Percentiles rank a stretch among this genome's conserved stretches.
phyloP scores from a whole-genome alignment of 495 filamentous ascomycete species.

The Penicillium egyptiacum region DNA sequence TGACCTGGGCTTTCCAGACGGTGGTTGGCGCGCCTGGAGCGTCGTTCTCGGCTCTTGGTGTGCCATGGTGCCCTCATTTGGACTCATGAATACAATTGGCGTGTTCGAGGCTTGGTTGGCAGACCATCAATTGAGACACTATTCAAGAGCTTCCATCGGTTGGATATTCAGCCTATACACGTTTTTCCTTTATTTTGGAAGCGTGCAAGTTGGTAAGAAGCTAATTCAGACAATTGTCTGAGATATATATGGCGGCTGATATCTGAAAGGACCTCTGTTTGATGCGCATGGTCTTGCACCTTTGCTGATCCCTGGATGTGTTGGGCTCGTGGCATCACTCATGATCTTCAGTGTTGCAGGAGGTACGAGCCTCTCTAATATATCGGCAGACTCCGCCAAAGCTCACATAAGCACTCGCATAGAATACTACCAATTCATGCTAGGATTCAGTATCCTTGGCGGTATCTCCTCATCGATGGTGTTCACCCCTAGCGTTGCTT shows the following conservation, averaged over 20 bases:
- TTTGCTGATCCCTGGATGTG: constrained; percentile 19
- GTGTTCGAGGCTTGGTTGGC: constrained; percentile 54
- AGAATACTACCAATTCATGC: constrained; percentile 35
- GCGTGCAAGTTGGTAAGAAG: constrained; percentile 21
- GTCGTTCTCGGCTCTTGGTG: constrained; percentile 25
- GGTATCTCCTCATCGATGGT: constrained; percentile 38
- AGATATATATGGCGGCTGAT: neutral
- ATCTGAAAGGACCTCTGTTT: constrained; percentile 20
- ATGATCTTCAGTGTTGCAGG: constrained; percentile 29
- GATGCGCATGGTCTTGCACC: constrained; percentile 23
- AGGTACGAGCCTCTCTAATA: neutral
- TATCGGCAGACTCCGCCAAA: too few species aligned
- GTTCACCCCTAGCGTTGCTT: constrained; percentile 59
- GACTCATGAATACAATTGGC: constrained; percentile 56
- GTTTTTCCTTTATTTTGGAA: constrained; percentile 26
- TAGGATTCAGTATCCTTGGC: constrained; percentile 29
- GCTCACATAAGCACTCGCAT: neutral
- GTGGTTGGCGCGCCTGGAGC: constrained; percentile 26
- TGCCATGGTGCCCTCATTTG: constrained; percentile 32
- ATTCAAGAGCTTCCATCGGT: constrained; percentile 45
- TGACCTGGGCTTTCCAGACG: constrained; percentile 13
- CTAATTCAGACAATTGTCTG: neutral
- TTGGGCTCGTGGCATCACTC: constrained; percentile 28
- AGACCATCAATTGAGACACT: constrained; percentile 42
- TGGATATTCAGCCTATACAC: constrained; percentile 46